Conservation (phyloP, 2,329 filamentous ascomycete species). For the Fusarium sacchari region DNA sequence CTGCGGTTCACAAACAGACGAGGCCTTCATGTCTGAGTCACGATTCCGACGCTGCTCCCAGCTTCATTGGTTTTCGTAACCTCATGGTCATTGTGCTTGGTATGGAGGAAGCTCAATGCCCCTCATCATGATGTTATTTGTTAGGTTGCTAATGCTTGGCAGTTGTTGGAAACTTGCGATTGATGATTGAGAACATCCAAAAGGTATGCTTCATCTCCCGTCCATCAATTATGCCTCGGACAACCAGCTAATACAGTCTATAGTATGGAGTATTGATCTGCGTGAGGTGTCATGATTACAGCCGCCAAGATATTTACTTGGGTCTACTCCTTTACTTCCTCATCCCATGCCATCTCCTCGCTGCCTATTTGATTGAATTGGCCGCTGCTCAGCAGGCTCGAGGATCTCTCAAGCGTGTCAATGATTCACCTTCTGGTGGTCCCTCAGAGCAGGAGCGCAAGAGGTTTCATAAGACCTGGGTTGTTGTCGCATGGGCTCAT, state of each 20-base stretch:
- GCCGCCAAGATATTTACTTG: conserved; percentile 77
- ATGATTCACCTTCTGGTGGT: conserved; percentile 57
- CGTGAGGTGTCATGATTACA: conserved; percentile 88
- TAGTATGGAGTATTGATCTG: conserved; percentile 97
- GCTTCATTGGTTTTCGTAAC: conserved; percentile 93
- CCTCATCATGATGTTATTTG: conserved; percentile 22
- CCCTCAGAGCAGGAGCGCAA: conserved; percentile 68
- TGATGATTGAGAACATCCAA: conserved; percentile 97
- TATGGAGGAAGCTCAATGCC: conserved; percentile 53
- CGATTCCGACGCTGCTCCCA: conserved; percentile 78
- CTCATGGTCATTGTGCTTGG: conserved; percentile 93
- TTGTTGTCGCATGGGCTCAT: conserved; percentile 81
- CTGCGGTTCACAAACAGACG: conserved; percentile 79
- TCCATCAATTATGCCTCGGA: not conserved
- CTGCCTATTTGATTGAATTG: conserved; percentile 90
- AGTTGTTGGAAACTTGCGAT: conserved; percentile 92
- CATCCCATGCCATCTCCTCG: conserved; percentile 89
- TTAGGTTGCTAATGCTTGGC: conserved; percentile 30
- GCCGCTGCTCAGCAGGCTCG: conserved; percentile 83
- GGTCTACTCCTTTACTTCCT: conserved; percentile 84
- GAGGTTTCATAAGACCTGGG: conserved; percentile 81
- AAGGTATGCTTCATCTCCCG: conserved; percentile 68
- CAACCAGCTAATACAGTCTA: conserved; percentile 5
- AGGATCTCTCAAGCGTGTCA: conserved; percentile 66
- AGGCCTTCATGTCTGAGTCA: conserved; percentile 86